Percentiles rank a stretch among this genome's conserved stretches.
phyloP scores from a whole-genome alignment of 345 rosid species.

The Salix exigua region DNA sequence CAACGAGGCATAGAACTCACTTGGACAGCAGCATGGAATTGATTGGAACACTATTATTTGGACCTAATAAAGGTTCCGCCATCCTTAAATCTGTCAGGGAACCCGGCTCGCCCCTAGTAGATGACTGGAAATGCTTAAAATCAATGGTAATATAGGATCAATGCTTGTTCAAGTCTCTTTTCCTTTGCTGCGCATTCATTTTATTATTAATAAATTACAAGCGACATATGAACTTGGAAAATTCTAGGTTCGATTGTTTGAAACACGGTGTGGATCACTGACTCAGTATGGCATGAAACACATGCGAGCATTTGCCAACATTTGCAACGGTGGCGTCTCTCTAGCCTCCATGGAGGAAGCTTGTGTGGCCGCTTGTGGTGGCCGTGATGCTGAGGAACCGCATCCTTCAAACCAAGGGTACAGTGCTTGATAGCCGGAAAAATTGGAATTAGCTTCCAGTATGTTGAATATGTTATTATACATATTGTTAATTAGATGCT shows the following conservation, averaged over 20 bases:
- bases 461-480: background rate
- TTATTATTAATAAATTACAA: background rate
- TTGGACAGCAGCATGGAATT: conserved; percentile 64
- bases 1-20: conserved; percentile 50
- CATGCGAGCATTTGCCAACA: conserved; percentile 88
- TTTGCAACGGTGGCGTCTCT: conserved; percentile 61
- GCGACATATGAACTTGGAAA: background rate
- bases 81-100: conserved; percentile 42
- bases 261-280: conserved; percentile 67
- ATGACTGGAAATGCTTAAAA: conserved; percentile 83
- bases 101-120: conserved; percentile 61
- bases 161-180: background rate
- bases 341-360: conserved; percentile 59
- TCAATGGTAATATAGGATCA: conserved; percentile 39
- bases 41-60: conserved; percentile 60
- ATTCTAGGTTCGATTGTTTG: conserved; percentile 66
- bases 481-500: background rate
- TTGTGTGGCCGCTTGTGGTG: conserved; percentile 48
- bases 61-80: conserved; percentile 40
- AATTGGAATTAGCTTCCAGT: background rate
- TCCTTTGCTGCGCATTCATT: background rate
- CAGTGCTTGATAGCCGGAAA: conserved; percentile 52
- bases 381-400: conserved; percentile 31
- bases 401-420: conserved; percentile 52
- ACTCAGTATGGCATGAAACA: conserved; percentile 96